Evolutionary conservation across 768 basidiomycete species (phyloP).

Genomic region (Amanita rimosa): DNA sequence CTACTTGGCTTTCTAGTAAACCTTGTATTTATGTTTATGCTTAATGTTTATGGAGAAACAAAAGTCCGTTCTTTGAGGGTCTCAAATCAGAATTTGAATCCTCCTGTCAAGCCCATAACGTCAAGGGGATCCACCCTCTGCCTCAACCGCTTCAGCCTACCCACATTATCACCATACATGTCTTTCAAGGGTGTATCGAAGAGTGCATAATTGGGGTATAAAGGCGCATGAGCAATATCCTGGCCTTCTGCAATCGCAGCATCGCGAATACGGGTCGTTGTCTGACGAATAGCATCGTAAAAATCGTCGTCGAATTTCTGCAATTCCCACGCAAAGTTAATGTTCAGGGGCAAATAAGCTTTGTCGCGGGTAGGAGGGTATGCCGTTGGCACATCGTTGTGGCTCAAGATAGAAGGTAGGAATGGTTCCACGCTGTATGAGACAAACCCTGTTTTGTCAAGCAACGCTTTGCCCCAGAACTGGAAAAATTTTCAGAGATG

Average conservation of each 20-base stretch:
- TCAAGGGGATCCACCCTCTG: constrained; percentile 30
- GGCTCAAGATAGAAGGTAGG: constrained; percentile 26
- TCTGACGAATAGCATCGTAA: constrained; percentile 21
- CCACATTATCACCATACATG: constrained; percentile 32
- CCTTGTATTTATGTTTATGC: neutral
- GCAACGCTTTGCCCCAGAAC: neutral
- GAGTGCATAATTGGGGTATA: constrained; percentile 32
- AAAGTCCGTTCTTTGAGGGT: too few relatives aligned
- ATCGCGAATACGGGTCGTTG: constrained; percentile 22
- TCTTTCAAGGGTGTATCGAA: constrained; percentile 28
- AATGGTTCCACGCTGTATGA: constrained; percentile 34
- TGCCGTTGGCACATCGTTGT: constrained; percentile 25
- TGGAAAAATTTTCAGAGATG: neutral
- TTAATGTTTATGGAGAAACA: too few relatives aligned
- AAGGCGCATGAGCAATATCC: constrained; percentile 18
- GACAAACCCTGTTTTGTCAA: constrained; percentile 1
- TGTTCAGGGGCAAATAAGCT: constrained; percentile 16
- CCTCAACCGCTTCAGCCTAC: constrained; percentile 22
- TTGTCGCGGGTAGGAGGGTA: constrained; percentile 26
- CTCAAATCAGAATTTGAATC: constrained; percentile 29
- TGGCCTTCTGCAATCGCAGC: constrained; percentile 22
- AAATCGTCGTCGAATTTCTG: constrained; percentile 15
- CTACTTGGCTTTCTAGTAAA: too few relatives aligned
- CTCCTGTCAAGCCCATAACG: constrained; percentile 42
- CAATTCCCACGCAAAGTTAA: constrained; percentile 15